Conservation (phyloP, 2,329 filamentous ascomycete species). For the Ophiostoma himal-ulmi region DNA sequence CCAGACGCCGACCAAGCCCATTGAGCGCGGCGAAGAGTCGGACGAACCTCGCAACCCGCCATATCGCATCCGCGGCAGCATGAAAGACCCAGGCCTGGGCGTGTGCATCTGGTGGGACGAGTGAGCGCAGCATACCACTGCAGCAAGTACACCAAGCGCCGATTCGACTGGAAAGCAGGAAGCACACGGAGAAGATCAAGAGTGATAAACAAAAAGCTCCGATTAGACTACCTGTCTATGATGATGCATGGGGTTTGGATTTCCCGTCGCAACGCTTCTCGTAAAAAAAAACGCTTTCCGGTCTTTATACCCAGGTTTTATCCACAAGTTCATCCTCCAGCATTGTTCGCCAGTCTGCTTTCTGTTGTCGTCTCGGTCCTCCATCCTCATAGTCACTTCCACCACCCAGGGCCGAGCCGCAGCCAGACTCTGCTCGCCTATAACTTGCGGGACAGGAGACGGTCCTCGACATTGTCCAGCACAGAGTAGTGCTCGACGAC, state of each 20-base stretch:
- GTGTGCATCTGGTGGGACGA: constrained; percentile 51
- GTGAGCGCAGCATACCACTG: constrained; percentile 14
- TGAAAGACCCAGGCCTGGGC: constrained; percentile 58
- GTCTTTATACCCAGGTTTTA: neutral
- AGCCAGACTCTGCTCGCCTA: neutral
- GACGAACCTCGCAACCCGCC: constrained; percentile 57
- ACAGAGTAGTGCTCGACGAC: constrained; percentile 93
- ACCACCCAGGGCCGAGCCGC: neutral
- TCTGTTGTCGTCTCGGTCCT: neutral
- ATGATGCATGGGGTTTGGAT: neutral
- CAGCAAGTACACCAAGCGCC: neutral
- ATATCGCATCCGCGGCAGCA: constrained; percentile 62
- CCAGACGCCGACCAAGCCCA: constrained; percentile 65
- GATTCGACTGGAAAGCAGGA: neutral
- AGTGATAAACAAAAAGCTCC: neutral
- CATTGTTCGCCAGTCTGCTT: neutral
- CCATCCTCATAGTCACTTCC: neutral
- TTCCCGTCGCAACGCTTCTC: neutral
- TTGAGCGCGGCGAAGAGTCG: constrained; percentile 55
- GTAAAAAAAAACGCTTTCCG: neutral
- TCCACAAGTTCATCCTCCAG: neutral
- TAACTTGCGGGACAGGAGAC: constrained; percentile 55
- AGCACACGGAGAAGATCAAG: neutral
- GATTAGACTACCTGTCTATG: constrained; percentile 9
- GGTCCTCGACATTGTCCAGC: constrained; percentile 78